Evolutionary conservation across 176 grass and related monocot genomes (phyloP), one percentile per base, ranked within the genome.

Genomic region (Olyra latifolia): DNA sequence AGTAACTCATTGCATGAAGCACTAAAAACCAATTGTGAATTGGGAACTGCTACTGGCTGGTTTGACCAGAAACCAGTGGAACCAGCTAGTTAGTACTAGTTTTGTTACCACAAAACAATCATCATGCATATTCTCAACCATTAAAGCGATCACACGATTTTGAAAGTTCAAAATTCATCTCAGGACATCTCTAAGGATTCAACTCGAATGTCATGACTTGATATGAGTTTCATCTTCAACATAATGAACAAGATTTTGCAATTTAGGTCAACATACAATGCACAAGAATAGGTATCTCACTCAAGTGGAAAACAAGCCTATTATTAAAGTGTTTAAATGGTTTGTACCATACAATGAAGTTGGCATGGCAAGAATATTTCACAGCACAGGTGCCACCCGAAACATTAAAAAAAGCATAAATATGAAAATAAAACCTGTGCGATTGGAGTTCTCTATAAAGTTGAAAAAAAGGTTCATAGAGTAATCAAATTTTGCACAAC

Each of bases 281-380:
- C 32, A 79, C 13, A 8, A 17, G 77, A 53, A 59, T 57, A 59
- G 46, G 24, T 35, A 80, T 32, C 38, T 28, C 49, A 69, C n/a
- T 57, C 23, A 57, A 53, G 40, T 46, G 24, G 14, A 43, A 47
- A 65, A 38, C 11, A 71, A 11, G 39, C 24, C 20, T 43, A 80
- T 66, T 28, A 68, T 14, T 7, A 8, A 66, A 80, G 47, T 55
- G 35, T 27, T 44, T 56, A 1, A 42, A 56, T 6, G 24, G 40
- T 67, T 68, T 56, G 13, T n/a, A 54, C 28, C 63, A 57, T 69
- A 57, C 22, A 80, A 69, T 57, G 38, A 57, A 80, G 10, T 53
- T 41, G 16, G 32, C 32, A 53, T 19, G n/a, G 12, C 52, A 74
- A 65, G 35, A 64, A 38, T 30, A 54, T 55, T 73, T 73, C 27